A percentile compares a stretch with the other conserved stretches of the same genome.
Evolutionary conservation across 352 stramenopile genomes (phyloP).

Genomic region (Phytophthora crassamura): DNA sequence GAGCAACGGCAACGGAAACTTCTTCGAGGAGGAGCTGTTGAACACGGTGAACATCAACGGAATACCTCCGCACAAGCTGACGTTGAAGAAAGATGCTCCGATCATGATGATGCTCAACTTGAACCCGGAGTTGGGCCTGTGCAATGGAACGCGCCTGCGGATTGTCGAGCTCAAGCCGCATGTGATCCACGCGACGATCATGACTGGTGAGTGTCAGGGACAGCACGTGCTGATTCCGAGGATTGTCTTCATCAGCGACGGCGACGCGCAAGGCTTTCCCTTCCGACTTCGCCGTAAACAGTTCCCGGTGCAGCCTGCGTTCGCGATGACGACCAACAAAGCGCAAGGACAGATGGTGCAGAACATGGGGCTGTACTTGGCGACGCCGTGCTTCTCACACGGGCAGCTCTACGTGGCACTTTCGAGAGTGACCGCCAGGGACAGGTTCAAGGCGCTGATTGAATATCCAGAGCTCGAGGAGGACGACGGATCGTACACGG

Average conservation of each 20-base stretch:
- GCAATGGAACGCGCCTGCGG: conserved; percentile 38
- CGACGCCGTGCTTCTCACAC: too few species aligned
- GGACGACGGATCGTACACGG: too few species aligned
- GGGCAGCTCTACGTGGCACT: too few species aligned
- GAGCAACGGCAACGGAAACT: too few species aligned
- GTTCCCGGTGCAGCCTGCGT: too few species aligned
- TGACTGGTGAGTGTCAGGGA: conserved; percentile 10
- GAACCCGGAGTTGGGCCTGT: conserved; percentile 29
- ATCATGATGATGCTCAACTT: conserved; percentile 42
- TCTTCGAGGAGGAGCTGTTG: too few species aligned
- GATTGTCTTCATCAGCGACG: conserved; percentile 27
- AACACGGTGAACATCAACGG: background rate
- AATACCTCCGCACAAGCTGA: conserved; percentile 37
- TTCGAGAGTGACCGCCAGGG: too few species aligned
- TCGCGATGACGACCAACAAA: too few species aligned
- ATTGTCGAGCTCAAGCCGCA: conserved; percentile 29
- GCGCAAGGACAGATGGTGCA: too few species aligned
- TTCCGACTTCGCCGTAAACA: conserved; percentile 26
- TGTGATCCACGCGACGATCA: conserved; percentile 35
- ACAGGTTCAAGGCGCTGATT: too few species aligned
- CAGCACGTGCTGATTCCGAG: conserved; percentile 20
- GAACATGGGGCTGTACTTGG: too few species aligned
- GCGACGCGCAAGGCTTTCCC: conserved; percentile 22
- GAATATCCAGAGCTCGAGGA: too few species aligned
- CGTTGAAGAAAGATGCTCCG: conserved; percentile 32